phyloP scores from a whole-genome alignment of 2,329 filamentous ascomycete genomes.

The Stylonectria norvegica region DNA sequence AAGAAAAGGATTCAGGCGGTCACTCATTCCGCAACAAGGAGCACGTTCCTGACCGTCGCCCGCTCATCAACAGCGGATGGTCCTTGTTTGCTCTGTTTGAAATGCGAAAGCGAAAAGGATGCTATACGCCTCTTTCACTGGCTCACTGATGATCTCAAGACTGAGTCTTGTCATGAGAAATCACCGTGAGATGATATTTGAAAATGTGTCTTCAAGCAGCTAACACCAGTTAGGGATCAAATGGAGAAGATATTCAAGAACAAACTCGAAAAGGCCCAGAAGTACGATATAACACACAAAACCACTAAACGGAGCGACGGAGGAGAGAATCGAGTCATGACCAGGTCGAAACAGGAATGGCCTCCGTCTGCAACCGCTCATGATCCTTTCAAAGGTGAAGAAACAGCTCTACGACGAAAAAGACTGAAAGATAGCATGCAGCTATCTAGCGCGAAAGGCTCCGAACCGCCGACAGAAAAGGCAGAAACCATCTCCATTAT shows the following conservation, averaged over 20 bases:
- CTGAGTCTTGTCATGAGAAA: constrained; percentile 1
- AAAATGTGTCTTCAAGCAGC: constrained; percentile 1
- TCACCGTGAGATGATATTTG: constrained; percentile 13
- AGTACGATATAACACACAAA: not conserved
- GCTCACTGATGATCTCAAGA: constrained; percentile 4
- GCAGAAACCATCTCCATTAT: constrained; percentile 1
- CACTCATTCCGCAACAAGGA: constrained; percentile 13
- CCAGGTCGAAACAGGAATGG: not conserved
- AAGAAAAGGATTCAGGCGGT: constrained; percentile 11
- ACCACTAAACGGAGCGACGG: not conserved
- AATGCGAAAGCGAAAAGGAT: constrained; percentile 14
- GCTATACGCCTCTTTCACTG: constrained; percentile 15
- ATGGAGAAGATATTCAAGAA: constrained; percentile 12
- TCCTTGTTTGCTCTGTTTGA: constrained; percentile 15
- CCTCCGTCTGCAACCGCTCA: not conserved
- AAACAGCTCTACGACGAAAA: constrained; percentile 2
- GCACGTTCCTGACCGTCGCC: constrained; percentile 18
- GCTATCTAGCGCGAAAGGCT: not conserved
- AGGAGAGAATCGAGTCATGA: not conserved
- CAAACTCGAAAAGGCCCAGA: constrained; percentile 2
- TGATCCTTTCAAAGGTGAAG: constrained; percentile 11
- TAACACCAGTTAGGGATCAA: constrained; percentile 11
- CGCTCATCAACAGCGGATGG: constrained; percentile 15
- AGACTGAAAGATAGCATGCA: constrained; percentile 29
- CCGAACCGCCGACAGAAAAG: constrained; percentile 2